These are phyloP conservation scores for Phellopilus nigrolimitatus DNA, from an alignment of 1,284 basidiomycete species.

Conservation along the genomic window DNA sequence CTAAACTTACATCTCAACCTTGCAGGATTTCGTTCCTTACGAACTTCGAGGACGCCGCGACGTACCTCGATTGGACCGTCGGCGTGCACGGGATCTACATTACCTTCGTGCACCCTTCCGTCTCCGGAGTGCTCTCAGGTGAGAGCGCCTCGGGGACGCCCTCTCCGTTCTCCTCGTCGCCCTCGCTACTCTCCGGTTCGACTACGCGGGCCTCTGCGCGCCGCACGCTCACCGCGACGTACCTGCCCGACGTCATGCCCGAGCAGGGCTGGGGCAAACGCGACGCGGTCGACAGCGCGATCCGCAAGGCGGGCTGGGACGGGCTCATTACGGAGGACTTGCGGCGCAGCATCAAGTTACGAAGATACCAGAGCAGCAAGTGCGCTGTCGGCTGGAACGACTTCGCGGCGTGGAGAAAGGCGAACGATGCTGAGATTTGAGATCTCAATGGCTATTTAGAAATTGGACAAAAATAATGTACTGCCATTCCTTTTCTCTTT, in stretches of 20 bases:
- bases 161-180: slow-evolving; percentile 63
- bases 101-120: slow-evolving; percentile 75
- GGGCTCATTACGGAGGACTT: slow-evolving; percentile 82
- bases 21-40: slow-evolving; percentile 86
- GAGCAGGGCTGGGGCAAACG: slow-evolving; percentile 93
- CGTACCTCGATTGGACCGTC: slow-evolving; percentile 90
- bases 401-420: slow-evolving; percentile 68
- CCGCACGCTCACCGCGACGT: slow-evolving; percentile 79
- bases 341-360: slow-evolving; percentile 70
- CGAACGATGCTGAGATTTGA: slow-evolving; percentile 33
- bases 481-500: too few species aligned
- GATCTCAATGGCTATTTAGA: background rate
- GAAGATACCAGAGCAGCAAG: slow-evolving; percentile 83
- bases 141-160: slow-evolving; percentile 34
- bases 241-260: slow-evolving; percentile 89
- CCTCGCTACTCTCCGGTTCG: slow-evolving; percentile 37
- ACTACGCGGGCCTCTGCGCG: slow-evolving; percentile 43
- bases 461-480: background rate
- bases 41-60: slow-evolving; percentile 81
- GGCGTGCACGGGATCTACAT: slow-evolving; percentile 93
- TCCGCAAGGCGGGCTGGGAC: slow-evolving; percentile 88
- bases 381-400: slow-evolving; percentile 72
- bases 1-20: background rate
- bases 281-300: slow-evolving; percentile 86
- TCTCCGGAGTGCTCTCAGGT: slow-evolving; percentile 40